phyloP scores from a whole-genome alignment of 768 basidiomycete genomes.

The Cyathus striatus region DNA sequence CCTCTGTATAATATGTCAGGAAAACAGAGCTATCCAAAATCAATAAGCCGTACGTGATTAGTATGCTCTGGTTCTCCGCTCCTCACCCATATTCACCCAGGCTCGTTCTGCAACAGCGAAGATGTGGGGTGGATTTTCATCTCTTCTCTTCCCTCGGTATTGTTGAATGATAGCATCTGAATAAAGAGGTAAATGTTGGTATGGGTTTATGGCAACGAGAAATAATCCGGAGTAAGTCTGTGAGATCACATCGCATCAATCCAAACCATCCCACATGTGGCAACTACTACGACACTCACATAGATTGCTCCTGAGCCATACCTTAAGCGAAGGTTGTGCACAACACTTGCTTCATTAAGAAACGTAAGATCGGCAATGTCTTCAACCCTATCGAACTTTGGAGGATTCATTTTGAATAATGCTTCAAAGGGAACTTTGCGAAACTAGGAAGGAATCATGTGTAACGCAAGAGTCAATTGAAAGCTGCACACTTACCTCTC shows the following conservation, averaged over 20 bases:
- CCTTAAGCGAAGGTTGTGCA: constrained; percentile 92
- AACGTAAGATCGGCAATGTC: constrained; percentile 98
- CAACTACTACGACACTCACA: constrained; percentile 74
- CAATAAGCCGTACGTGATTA: constrained; percentile 78
- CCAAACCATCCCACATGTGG: no score
- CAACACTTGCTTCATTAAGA: constrained; percentile 96
- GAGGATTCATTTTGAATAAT: constrained; percentile 95
- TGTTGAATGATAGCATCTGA: constrained; percentile 83
- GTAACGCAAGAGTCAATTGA: constrained; percentile 2
- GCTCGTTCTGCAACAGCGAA: constrained; percentile 97
- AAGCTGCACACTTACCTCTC: constrained; percentile 54
- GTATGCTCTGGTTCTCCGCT: constrained; percentile 96
- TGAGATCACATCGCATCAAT: background rate
- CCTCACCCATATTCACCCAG: constrained; percentile 98
- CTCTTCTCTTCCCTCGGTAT: constrained; percentile 84
- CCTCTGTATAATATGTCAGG: no score
- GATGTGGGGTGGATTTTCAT: constrained; percentile 94
- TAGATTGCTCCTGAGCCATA: constrained; percentile 92
- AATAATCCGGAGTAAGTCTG: constrained; percentile 96
- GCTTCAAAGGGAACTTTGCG: constrained; percentile 67
- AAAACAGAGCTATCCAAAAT: no score
- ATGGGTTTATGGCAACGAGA: constrained; percentile 97
- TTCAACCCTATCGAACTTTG: constrained; percentile 95
- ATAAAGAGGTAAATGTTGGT: constrained; percentile 88
- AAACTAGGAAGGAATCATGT: constrained; percentile 14